Conservation (phyloP, 164 flowering plant species). For the Chimonanthus salicifolius region DNA sequence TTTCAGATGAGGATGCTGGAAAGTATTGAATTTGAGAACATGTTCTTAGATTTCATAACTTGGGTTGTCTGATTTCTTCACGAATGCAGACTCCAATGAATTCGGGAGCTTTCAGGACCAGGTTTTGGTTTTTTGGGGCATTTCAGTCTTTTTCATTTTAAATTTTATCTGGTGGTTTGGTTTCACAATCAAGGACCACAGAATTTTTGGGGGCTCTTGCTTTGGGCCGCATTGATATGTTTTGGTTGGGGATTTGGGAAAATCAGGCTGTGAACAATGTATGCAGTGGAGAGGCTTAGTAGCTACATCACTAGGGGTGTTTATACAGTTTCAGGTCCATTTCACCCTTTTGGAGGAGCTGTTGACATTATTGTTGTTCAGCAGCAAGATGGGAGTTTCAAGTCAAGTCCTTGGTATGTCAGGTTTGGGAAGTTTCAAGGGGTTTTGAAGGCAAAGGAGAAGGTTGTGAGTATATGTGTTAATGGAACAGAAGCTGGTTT, state of each 20-base stretch:
- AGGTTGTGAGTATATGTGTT: constrained; percentile 59
- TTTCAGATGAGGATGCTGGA: neutral
- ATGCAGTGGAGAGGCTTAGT: constrained; percentile 63
- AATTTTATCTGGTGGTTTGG: neutral
- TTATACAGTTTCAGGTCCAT: constrained; percentile 71
- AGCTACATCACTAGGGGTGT: constrained; percentile 72
- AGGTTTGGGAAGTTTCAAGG: constrained; percentile 96
- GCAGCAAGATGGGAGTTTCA: constrained; percentile 90
- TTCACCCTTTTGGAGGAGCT: constrained; percentile 97
- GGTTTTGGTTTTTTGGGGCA: neutral
- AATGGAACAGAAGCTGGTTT: constrained; percentile 73
- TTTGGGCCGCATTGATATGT: neutral
- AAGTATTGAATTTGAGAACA: neutral
- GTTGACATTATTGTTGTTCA: constrained; percentile 93
- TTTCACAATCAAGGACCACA: neutral
- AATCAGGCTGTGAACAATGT: constrained; percentile 25
- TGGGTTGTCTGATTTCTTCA: neutral
- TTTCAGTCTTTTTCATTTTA: neutral
- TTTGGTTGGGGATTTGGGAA: neutral
- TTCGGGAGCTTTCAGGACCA: neutral
- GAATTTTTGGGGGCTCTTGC: neutral
- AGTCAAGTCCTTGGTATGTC: constrained; percentile 93
- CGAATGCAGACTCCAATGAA: neutral
- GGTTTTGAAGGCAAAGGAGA: constrained; percentile 72
- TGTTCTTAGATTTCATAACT: neutral